Evolutionary conservation across 768 basidiomycete species (phyloP).

Genomic region (Pholiota conissans): DNA sequence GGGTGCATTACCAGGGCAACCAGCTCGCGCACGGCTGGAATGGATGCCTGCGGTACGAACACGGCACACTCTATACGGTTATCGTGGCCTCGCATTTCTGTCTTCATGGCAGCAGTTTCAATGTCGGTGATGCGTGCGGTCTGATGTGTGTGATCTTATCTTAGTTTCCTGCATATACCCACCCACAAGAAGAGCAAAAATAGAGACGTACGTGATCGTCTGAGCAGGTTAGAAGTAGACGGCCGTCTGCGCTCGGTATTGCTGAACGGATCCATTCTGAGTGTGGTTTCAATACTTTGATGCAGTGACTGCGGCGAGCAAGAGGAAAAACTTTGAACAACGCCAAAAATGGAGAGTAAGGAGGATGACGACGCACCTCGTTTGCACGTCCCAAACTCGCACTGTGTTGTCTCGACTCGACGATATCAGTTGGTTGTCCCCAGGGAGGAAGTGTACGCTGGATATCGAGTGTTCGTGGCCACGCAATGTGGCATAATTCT

Average conservation of each 20-base stretch:
- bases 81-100: slow-evolving; percentile 85
- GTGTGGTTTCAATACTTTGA: slow-evolving; percentile 51
- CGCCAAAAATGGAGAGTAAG: no score
- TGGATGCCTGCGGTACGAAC: slow-evolving; percentile 78
- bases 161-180: no score
- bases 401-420: slow-evolving; percentile 89
- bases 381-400: slow-evolving; percentile 82
- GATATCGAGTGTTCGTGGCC: slow-evolving; percentile 94
- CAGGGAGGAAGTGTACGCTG: slow-evolving; percentile 80
- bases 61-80: slow-evolving; percentile 81
- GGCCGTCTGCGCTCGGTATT: slow-evolving; percentile 69
- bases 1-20: slow-evolving; percentile 61
- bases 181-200: not conserved
- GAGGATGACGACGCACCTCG: slow-evolving; percentile 79
- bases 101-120: slow-evolving; percentile 69
- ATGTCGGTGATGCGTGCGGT: slow-evolving; percentile 23
- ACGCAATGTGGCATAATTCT: slow-evolving; percentile 81
- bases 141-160: no score
- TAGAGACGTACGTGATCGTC: slow-evolving; percentile 74
- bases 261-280: slow-evolving; percentile 83
- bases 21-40: slow-evolving; percentile 75
- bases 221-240: slow-evolving; percentile 75
- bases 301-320: slow-evolving; percentile 62
- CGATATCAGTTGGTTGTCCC: slow-evolving; percentile 81
- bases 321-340: slow-evolving; percentile 6